phyloP scores from a whole-genome alignment of 1,284 basidiomycete genomes.

The Leccinum laetum region DNA sequence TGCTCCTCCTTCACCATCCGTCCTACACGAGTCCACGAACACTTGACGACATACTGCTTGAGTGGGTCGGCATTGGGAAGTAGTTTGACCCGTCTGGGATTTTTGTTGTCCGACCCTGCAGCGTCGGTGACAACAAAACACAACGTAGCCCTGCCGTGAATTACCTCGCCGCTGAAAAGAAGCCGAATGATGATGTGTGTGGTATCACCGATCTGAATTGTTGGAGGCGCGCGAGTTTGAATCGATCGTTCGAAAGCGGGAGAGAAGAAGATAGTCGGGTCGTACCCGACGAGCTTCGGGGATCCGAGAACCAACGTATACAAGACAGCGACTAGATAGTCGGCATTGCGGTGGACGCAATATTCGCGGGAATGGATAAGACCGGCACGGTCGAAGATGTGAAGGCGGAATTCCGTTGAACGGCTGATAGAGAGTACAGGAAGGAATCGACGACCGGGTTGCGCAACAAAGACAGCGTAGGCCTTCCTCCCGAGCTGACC shows the following conservation, averaged over 20 bases:
- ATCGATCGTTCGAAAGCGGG: neutral
- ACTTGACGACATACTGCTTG: neutral
- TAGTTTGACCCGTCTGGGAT: neutral
- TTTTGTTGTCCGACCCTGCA: neutral
- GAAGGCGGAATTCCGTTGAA: neutral
- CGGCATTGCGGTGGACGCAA: neutral
- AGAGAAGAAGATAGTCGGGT: neutral
- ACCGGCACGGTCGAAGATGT: neutral
- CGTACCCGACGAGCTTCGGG: neutral
- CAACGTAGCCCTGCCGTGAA: neutral
- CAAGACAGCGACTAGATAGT: neutral
- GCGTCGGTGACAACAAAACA: neutral
- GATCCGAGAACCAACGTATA: neutral
- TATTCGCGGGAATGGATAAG: neutral
- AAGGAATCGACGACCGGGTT: neutral
- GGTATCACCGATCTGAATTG: neutral
- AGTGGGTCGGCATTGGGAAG: neutral
- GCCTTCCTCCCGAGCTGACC: neutral
- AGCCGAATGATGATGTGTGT: neutral
- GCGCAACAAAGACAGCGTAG: neutral
- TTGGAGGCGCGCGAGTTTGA: neutral
- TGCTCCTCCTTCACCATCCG: neutral
- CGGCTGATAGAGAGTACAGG: neutral
- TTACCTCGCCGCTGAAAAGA: neutral
- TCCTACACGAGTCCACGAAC: neutral